Evolutionary conservation across 2,329 filamentous ascomycete species (phyloP).

Genomic region (Pseudohalonectria lignicola): DNA sequence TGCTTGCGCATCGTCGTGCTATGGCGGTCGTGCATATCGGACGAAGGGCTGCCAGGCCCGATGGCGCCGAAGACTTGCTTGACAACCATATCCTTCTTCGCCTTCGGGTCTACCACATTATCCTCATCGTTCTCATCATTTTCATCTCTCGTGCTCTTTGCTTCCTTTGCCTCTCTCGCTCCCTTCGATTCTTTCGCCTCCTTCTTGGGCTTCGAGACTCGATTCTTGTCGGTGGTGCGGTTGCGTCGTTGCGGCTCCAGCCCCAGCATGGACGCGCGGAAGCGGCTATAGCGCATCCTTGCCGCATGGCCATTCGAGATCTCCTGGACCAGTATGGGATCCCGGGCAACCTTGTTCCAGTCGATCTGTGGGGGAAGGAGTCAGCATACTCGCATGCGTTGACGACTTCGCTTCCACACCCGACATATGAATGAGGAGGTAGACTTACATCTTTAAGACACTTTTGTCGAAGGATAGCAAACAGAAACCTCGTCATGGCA

Average conservation of each 20-base stretch:
- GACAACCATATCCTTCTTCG: conserved; percentile 30
- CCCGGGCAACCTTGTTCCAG: conserved; percentile 44
- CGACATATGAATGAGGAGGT: no score
- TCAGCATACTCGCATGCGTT: no score
- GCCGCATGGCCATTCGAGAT: conserved; percentile 51
- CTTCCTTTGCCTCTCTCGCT: neutral
- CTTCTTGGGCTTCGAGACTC: conserved; percentile 35
- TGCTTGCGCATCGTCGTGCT: no score
- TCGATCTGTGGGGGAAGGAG: conserved; percentile 34
- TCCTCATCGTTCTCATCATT: conserved; percentile 28
- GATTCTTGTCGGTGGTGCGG: conserved; percentile 26
- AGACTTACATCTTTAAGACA: conserved; percentile 47
- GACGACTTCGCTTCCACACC: no score
- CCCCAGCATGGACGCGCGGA: conserved; percentile 33
- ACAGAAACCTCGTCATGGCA: conserved; percentile 45
- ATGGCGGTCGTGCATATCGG: no score
- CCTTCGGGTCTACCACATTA: conserved; percentile 12
- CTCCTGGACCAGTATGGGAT: conserved; percentile 39
- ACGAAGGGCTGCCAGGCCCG: no score
- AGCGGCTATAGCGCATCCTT: conserved; percentile 48
- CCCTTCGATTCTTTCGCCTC: conserved; percentile 13
- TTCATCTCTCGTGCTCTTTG: conserved; percentile 20
- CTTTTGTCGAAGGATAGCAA: conserved; percentile 49
- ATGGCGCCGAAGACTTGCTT: no score
- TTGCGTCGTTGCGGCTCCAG: conserved; percentile 29